A percentile compares a stretch with the other conserved stretches of the same genome.
Conservation (phyloP, 495 filamentous ascomycete genomes). For the Hyaloscypha bicolor region DNA sequence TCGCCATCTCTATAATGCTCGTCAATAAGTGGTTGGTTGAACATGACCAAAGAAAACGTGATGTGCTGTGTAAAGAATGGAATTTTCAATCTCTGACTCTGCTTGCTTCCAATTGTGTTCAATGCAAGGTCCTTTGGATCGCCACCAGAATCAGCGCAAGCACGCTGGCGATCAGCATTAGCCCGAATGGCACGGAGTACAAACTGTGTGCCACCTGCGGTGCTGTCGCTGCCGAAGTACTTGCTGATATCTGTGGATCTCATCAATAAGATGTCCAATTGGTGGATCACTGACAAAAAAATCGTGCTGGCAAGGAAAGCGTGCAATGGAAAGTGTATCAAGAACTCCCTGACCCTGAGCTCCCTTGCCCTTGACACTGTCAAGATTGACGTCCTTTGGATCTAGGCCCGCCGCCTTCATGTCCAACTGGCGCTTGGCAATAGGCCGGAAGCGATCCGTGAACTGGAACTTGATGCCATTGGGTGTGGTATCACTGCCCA, state of each 20-base stretch:
- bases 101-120: not conserved
- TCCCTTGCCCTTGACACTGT: constrained; percentile 11
- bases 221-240: constrained; percentile 27
- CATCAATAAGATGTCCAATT: not conserved
- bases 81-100: constrained; percentile 7
- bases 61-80: constrained; percentile 5
- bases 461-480: constrained; percentile 22
- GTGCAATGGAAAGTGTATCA: constrained; percentile 2
- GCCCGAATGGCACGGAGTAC: constrained; percentile 29
- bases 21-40: constrained; percentile 3
- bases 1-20: constrained; percentile 8
- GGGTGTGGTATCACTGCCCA: constrained; percentile 27
- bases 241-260: constrained; percentile 26
- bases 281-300: not conserved
- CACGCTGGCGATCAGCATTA: constrained; percentile 21
- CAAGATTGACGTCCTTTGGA: constrained; percentile 24
- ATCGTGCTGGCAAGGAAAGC: constrained; percentile 11
- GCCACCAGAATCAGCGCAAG: constrained; percentile 17
- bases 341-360: constrained; percentile 10
- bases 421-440: constrained; percentile 19
- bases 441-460: constrained; percentile 9
- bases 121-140: constrained; percentile 29
- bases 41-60: constrained; percentile 8
- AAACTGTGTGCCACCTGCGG: constrained; percentile 25
- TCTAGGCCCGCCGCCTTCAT: constrained; percentile 20